Evolutionary conservation across 2,329 filamentous ascomycete species (phyloP).

Genomic region (Hypomyces rosellus): DNA sequence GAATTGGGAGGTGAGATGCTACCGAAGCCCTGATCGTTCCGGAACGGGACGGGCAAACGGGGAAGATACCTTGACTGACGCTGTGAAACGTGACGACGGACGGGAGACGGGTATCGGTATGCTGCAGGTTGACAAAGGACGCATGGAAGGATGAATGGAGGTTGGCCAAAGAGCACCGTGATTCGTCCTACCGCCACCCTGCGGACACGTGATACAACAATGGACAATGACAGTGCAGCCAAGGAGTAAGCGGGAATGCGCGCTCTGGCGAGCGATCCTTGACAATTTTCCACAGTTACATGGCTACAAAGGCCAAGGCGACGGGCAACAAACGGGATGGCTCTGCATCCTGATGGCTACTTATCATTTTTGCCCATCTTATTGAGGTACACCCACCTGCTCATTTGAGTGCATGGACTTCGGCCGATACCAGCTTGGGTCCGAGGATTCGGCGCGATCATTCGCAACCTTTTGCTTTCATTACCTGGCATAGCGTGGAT

Average conservation of each 20-base stretch:
- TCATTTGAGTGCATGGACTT: too few species aligned
- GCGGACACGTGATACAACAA: neutral
- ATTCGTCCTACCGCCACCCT: neutral
- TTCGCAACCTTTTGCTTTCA: too few species aligned
- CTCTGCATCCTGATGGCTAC: too few species aligned
- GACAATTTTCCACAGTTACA: neutral
- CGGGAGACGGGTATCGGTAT: conserved; percentile 4
- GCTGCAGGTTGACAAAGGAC: conserved; percentile 5
- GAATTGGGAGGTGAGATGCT: neutral
- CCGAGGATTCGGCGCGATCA: too few species aligned
- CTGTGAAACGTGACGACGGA: neutral
- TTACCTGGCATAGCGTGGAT: neutral
- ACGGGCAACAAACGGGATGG: too few species aligned
- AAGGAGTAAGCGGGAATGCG: neutral
- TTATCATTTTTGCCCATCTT: too few species aligned
- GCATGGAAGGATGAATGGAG: neutral
- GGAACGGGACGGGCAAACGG: neutral
- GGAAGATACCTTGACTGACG: conserved; percentile 1
- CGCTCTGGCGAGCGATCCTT: neutral
- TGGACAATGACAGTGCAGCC: neutral
- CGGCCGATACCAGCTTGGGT: too few species aligned
- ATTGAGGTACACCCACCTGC: too few species aligned
- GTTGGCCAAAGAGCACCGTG: neutral
- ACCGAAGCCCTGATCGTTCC: neutral
- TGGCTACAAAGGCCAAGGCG: neutral